Evolutionary conservation across 805 yeast genomes (phyloP).

Genomic region (Candida multigemmis): DNA sequence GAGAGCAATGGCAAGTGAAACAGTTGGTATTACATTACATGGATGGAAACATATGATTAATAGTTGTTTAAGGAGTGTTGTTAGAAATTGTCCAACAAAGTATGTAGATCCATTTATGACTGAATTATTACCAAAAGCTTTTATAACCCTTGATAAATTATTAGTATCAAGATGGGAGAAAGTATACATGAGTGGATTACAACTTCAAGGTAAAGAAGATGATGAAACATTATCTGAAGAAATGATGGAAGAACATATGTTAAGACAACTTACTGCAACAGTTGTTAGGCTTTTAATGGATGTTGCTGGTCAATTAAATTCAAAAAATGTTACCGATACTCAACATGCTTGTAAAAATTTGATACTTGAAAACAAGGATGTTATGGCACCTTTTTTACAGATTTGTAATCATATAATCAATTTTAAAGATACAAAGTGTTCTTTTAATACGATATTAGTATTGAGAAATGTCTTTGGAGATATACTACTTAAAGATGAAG

Average conservation of each 20-base stretch:
- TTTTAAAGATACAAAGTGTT: conserved; percentile 85
- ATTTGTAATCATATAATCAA: conserved; percentile 68
- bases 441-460: conserved; percentile 80
- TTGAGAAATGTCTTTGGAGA: conserved; percentile 66
- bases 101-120: conserved; percentile 62
- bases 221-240: conserved; percentile 90
- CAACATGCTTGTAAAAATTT: conserved; percentile 59
- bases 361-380: conserved; percentile 52
- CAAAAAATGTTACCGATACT: conserved; percentile 42
- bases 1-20: conserved; percentile 80
- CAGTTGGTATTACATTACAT: conserved; percentile 83
- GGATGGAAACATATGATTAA: conserved; percentile 97
- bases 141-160: conserved; percentile 65
- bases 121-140: conserved; percentile 69
- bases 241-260: conserved; percentile 94
- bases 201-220: conserved; percentile 49
- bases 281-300: conserved; percentile 83
- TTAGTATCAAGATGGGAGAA: conserved; percentile 69
- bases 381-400: conserved; percentile 71
- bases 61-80: conserved; percentile 75
- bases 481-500: conserved; percentile 58
- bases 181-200: conserved; percentile 50
- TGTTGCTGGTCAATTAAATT: conserved; percentile 70
- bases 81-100: conserved; percentile 78
- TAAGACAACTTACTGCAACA: conserved; percentile 88